Conservation (phyloP, 2,329 filamentous ascomycete genomes). For the Pestalotiopsis sp. region DNA sequence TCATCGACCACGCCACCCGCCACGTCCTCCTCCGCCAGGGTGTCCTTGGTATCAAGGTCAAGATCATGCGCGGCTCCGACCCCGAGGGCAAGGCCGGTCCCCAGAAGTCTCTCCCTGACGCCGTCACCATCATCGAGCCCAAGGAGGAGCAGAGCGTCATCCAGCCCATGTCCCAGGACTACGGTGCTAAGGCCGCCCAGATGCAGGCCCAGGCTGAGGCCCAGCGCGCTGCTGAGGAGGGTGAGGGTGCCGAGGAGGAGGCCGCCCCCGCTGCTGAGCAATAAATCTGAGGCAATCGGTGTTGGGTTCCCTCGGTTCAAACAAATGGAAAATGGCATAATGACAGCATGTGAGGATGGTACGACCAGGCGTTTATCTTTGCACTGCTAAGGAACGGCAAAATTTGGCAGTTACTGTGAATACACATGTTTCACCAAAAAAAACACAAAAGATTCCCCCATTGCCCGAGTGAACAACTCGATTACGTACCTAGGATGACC, state of each 20-base stretch:
- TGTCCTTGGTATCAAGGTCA: slow-evolving; percentile 99
- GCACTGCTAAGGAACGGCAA: slow-evolving; percentile 12
- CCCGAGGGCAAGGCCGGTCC: slow-evolving; percentile 98
- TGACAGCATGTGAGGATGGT: slow-evolving; percentile 16
- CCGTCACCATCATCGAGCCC: slow-evolving; percentile 99
- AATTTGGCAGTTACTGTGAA: slow-evolving; percentile 10
- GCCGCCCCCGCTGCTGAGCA: slow-evolving; percentile 47
- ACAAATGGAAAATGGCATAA: slow-evolving; percentile 5
- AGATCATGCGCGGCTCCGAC: slow-evolving; percentile 99
- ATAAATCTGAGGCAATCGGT: slow-evolving; percentile 39
- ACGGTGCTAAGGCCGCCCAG: slow-evolving; percentile 84
- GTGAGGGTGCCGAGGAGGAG: slow-evolving; percentile 50
- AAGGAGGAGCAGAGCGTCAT: slow-evolving; percentile 98
- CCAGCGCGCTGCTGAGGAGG: slow-evolving; percentile 53
- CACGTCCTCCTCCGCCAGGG: slow-evolving; percentile 99
- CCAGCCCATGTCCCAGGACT: slow-evolving; percentile 97
- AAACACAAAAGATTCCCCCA: too few relatives aligned
- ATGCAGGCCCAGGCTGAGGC: slow-evolving; percentile 68
- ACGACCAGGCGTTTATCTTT: slow-evolving; percentile 15
- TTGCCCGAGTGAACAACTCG: neutral
- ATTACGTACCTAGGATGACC: neutral
- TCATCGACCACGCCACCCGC: slow-evolving; percentile 97
- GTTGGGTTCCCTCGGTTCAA: slow-evolving; percentile 32
- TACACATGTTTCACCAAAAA: slow-evolving; percentile 7
- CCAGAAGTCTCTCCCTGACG: slow-evolving; percentile 95